A percentile compares a stretch with the other conserved stretches of the same genome.
These are phyloP conservation scores for Chlamydomonas sp. DNA, from an alignment of 139 green algal genomes.

Conservation along the genomic window DNA sequence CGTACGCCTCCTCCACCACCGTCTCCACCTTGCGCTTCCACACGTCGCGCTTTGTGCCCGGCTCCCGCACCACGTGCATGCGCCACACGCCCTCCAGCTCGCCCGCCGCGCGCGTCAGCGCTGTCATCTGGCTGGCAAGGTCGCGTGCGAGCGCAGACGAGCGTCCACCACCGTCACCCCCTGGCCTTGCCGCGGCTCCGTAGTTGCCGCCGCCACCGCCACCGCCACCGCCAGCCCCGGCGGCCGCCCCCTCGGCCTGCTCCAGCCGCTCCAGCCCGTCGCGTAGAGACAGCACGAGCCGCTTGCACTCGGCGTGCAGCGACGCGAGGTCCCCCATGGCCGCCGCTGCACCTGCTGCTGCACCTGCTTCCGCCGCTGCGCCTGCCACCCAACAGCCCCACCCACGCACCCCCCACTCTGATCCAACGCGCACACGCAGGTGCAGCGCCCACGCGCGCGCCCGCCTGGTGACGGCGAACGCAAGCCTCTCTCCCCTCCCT, in stretches of 20 bases:
- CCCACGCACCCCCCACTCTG: too few relatives aligned
- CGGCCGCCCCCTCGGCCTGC: not conserved
- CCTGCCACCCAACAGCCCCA: too few relatives aligned
- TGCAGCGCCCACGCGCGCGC: too few relatives aligned
- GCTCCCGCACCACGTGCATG: slow-evolving; percentile 68
- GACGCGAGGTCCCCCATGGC: slow-evolving; percentile 7
- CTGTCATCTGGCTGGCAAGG: slow-evolving; percentile 45
- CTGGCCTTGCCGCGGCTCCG: not conserved
- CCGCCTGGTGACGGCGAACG: too few relatives aligned
- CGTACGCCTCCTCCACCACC: slow-evolving; percentile 66
- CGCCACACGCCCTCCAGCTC: slow-evolving; percentile 76
- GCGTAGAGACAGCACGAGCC: slow-evolving; percentile 6
- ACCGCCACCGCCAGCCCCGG: not conserved
- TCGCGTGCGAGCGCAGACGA: slow-evolving; percentile 31
- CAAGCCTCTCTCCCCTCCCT: too few relatives aligned
- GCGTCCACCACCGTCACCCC: slow-evolving; percentile 13
- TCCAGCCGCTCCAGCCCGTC: slow-evolving; percentile 12
- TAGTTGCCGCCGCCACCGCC: slow-evolving; percentile 23
- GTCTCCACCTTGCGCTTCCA: slow-evolving; percentile 83
- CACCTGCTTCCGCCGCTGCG: too few relatives aligned
- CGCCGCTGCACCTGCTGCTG: too few relatives aligned
- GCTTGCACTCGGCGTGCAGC: slow-evolving; percentile 9
- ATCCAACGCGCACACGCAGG: too few relatives aligned
- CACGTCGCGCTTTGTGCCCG: slow-evolving; percentile 48
- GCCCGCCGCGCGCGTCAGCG: slow-evolving; percentile 56